Base-by-base conservation (phyloP, 108 stramenopile genomes). In the Aurantiochytrium sp. region DNA sequence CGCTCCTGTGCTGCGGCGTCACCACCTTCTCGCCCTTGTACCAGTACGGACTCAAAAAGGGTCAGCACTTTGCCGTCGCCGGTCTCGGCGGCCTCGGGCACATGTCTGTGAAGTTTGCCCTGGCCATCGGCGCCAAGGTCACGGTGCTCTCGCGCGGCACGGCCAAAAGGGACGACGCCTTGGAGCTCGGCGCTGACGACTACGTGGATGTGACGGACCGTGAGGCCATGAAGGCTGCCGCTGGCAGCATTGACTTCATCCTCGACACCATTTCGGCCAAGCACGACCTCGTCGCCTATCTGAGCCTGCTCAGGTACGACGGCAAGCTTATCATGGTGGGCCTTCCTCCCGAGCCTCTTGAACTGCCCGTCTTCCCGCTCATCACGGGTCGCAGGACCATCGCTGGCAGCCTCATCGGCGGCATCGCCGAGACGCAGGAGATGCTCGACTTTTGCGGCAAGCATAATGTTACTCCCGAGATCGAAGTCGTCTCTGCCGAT, bases 71-170 rank as follows among this genome's bases (percentile, higher is more conserved):
- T 8, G 94, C 89, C 15, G 73, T 95, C 65, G 90, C 90, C 4
- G 94, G 94, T 21, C 89, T 93, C 87, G 94, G 94, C 48, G 94
- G 94, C 41, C 89, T 95, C 17, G 94, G 94, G 19, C 90, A 91
- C 68, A 89, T 94, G 90, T 93, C 85, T 34, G 81, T 95, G 45
- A 92, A 93, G 88, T 52, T 93, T 27, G 93, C 91, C 37, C 88
- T 88, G 68, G 91, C 91, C 30, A 88, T 95, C 87, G 92, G 92
- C 15, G 68, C 54, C 53, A 69, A 91, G 21, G 89, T 92, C 37
- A 88, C 88, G 4, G 91, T 89, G 4, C 87, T 95, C 54, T 89
- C 92, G 15, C 90, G 93, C 24, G 53, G 54, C 59, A 73, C 86
- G 17, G 85, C 65, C 15, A 95, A 95, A 85, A 81, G 52, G 55